Evolutionary conservation across 345 rosid genomes (phyloP), one percentile per base, ranked within the genome.

Genomic region (Cardamine occulta): DNA sequence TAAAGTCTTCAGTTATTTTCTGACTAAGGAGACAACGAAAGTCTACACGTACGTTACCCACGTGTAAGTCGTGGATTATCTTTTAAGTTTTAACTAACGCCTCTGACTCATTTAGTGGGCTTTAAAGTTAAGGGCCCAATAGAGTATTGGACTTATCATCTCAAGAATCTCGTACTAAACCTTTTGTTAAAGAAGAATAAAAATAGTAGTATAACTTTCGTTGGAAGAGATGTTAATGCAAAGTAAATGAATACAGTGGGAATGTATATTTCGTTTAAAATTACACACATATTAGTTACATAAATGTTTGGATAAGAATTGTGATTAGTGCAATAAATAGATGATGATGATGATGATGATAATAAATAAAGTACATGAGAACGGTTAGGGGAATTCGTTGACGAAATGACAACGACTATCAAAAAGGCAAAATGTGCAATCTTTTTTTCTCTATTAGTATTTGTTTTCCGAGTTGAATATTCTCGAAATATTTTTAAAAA

Each of bases 341-440:
- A 37, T 10, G 63, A 10, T 10, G 63, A 28, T 52, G 52, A 39
- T 10, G 47, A 21, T 10, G 63, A 28, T 52, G 52, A 39, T 10
- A 48, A 21, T 39, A 18, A 73, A 51, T 37, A 17, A 37, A 49
- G 62, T 37, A 14, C 2, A 29, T 6, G 31, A 51, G 54, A 40
- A 60, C 5, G 35, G 39, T 60, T 75, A 39, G 67, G 67, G 49
- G 73, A 58, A 58, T 18, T 40, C 55, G 68, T 68, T 67, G 68
- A 75, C 62, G 58, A 55, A 55, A 55, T 66, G 78, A 56, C 59
- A 75, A 67, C 0, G 79, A 75, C 79, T 4, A 68, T 3, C 24
- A 34, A 76, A 75, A 70, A 76, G 70, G 75, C 32, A 10, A 54
- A 69, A 35, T 76, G 42, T 69, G 75, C 69, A 75, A 53, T 76